A percentile compares a stretch with the other conserved stretches of the same genome.
These are phyloP conservation scores for Lecanosticta acicola DNA, from an alignment of 2,329 filamentous ascomycete species.

Conservation along the genomic window DNA sequence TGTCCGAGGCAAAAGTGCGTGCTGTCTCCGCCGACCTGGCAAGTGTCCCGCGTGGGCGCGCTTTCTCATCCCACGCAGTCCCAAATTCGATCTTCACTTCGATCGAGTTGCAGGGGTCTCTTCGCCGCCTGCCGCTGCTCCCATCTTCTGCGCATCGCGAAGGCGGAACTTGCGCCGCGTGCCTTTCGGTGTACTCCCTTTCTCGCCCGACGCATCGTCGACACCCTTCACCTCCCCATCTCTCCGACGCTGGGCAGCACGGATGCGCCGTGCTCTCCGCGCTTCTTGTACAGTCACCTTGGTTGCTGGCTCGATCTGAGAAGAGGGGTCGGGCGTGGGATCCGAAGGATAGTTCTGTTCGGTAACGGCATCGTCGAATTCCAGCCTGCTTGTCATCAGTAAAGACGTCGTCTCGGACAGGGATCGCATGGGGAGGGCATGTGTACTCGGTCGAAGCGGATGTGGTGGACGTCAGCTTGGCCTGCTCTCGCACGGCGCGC, in stretches of 20 bases:
- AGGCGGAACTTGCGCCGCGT: background rate
- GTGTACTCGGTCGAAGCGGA: slow-evolving; percentile 7
- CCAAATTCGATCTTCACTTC: too few species aligned
- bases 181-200: too few species aligned
- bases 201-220: background rate
- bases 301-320: too few species aligned
- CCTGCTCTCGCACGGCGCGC: slow-evolving; percentile 9
- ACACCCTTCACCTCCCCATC: background rate
- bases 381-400: too few species aligned
- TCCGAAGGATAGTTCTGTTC: background rate
- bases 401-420: too few species aligned
- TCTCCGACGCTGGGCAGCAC: background rate
- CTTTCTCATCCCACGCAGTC: background rate
- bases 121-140: background rate
- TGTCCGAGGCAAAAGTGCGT: too few species aligned
- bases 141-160: background rate
- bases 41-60: too few species aligned
- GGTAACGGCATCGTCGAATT: slow-evolving; percentile 8
- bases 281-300: background rate
- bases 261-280: background rate
- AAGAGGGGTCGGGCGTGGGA: background rate
- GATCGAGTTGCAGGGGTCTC: background rate
- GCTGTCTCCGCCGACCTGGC: too few species aligned
- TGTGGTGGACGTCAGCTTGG: slow-evolving; percentile 1
- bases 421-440: slow-evolving; percentile 3